Percentiles rank a stretch among this genome's conserved stretches.
Evolutionary conservation across 768 basidiomycete genomes (phyloP).

Genomic region (Hypsizygus marmoreus): DNA sequence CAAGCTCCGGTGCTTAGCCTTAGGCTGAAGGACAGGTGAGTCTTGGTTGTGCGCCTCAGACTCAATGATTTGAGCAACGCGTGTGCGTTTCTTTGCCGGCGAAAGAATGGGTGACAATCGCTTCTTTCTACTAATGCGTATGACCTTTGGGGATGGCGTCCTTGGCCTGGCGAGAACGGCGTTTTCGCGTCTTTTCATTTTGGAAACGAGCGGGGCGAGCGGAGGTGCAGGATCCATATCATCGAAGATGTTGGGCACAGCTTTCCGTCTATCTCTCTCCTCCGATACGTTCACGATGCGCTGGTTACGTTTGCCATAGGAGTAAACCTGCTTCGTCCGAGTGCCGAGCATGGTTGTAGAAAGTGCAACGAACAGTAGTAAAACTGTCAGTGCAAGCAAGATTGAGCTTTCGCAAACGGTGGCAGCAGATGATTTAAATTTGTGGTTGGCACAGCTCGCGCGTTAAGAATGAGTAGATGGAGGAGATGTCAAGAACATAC

Average conservation of each 20-base stretch:
- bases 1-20: conserved; percentile 8
- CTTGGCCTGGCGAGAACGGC: conserved; percentile 30
- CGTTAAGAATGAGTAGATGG: not conserved
- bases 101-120: conserved; percentile 36
- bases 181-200: conserved; percentile 52
- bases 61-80: conserved; percentile 33
- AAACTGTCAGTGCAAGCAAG: conserved; percentile 7
- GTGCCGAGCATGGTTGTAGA: conserved; percentile 51
- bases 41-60: conserved; percentile 10
- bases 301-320: conserved; percentile 64
- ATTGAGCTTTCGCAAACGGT: conserved; percentile 1
- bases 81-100: conserved; percentile 31
- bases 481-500: not conserved
- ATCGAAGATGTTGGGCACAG: conserved; percentile 42
- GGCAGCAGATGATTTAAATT: conserved; percentile 5
- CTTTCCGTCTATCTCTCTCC: conserved; percentile 28
- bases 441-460: not conserved
- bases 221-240: conserved; percentile 41
- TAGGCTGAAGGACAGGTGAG: conserved; percentile 16
- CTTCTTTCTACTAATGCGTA: conserved; percentile 43
- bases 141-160: conserved; percentile 36
- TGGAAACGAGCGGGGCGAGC: conserved; percentile 41
- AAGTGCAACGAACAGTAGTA: conserved; percentile 20
- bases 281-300: conserved; percentile 57
- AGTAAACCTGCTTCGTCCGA: conserved; percentile 64